Evolutionary conservation across 1,284 basidiomycete genomes (phyloP), one percentile per base, ranked within the genome.

Genomic region (Ceratobasidium sp.): DNA sequence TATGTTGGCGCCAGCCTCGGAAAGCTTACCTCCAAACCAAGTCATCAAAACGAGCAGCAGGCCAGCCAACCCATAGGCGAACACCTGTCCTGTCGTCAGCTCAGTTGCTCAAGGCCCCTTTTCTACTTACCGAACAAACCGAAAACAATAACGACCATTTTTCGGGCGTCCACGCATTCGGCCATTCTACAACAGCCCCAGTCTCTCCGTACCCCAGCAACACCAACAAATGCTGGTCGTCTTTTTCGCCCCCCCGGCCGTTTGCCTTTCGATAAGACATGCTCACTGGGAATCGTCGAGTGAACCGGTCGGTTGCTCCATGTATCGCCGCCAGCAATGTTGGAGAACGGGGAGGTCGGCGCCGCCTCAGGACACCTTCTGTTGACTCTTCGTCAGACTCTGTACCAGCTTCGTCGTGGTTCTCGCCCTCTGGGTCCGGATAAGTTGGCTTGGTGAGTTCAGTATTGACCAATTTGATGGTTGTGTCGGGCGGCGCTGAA

Each of bases 71-170:
- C 88, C 88, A 80, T 86, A 88, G 0, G 80, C 79, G 65, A 90
- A 85, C 14, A 79, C 76, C 78, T 79, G 34, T 0, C 22, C 29
- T 16, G 5, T 9, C 31, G 5, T 49, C 34, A 63, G 43, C 16
- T 41, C 49, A 59, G 6, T 13, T 4, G 19, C 48, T 27, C 58
- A 29, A 11, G 3, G 5, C 27, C 22, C n/a, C 24, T 8, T 4
- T 0, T 14, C 19, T 39, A 58, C 77, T 77, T 37, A 89, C 83
- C 11, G 84, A 83, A 41, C 81, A 80, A 13, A 88, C 83, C 4
- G 88, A 89, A 22, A 87, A 61, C 11, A 89, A 78, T 46, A 90
- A 80, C 66, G 82, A 85, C 87, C 87, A 89, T 79, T 90, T 90
- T 79, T 85, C 85, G 19, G 76, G 69, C 19, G 87, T 87, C 89